Conservation (phyloP, 2,329 filamentous ascomycete genomes). For the Ceratocystis diversiconidia region DNA sequence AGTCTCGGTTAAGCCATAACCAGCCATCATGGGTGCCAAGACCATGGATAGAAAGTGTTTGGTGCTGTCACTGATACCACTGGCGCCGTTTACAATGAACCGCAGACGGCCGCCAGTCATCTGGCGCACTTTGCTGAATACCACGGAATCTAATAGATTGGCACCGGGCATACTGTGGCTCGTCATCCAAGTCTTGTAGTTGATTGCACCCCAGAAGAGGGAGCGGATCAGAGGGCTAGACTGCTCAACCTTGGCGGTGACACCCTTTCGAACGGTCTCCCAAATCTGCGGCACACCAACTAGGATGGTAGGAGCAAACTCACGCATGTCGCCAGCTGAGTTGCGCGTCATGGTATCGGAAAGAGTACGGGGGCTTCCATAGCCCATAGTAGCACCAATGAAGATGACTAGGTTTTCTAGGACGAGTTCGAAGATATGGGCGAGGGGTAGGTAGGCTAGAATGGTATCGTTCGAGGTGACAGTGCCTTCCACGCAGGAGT, state of each 20-base stretch:
- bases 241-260: conserved; percentile 62
- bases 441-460: conserved; percentile 82
- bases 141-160: conserved; percentile 59
- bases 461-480: conserved; percentile 66
- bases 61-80: conserved; percentile 76
- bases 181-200: conserved; percentile 45
- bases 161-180: conserved; percentile 48
- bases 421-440: conserved; percentile 92
- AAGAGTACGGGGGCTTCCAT: conserved; percentile 79
- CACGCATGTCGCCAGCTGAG: conserved; percentile 84
- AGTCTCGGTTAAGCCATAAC: conserved; percentile 92
- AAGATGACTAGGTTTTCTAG: conserved; percentile 84
- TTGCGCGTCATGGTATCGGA: conserved; percentile 77
- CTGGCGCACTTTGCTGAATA: conserved; percentile 85
- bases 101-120: conserved; percentile 78
- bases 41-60: conserved; percentile 83
- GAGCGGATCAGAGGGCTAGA: conserved; percentile 56
- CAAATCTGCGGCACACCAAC: conserved; percentile 93
- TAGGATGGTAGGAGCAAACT: conserved; percentile 77
- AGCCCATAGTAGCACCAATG: conserved; percentile 84
- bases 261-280: conserved; percentile 95
- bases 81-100: conserved; percentile 88
- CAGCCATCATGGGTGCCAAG: conserved; percentile 83
- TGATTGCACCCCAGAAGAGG: conserved; percentile 59
- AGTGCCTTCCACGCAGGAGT: conserved; percentile 60